Evolutionary conservation across 1,139 yeast genomes (phyloP), one percentile per base, ranked within the genome.

Genomic region (Geotrichum siamense): DNA sequence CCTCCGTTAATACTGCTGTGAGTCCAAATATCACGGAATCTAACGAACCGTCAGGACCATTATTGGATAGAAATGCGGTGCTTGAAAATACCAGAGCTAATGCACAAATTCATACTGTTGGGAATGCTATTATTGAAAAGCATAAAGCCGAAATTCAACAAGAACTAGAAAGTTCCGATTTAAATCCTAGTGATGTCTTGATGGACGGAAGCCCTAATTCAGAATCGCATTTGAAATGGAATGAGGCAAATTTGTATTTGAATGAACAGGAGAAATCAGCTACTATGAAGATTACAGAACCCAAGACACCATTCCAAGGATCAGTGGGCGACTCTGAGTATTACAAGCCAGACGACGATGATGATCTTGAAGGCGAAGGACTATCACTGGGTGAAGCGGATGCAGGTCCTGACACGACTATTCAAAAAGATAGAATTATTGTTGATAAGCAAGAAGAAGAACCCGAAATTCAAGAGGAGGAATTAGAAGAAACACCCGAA

Each of bases 291-390:
- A 87, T 91, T 41, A 94, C 86, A 56, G 98, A 91, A 63, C 98
- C 98, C 29, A 91, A 91, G 69, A 91, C 98, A 1, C 98, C 98
- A 2, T 91, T 83, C 60, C 94, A 85, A 59, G 95, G 94, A 17
- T 94, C 96, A 0, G 83, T 85, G 36, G 83, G 85, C 55, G 94
- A 93, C 2, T 75, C 77, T 10, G 96, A 89, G 54, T 93, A 89
- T 60, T 87, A 87, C 59, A 73, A 77, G 51, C 75, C 74, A 2
- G 89, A 80, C 52, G 82, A 78, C 41, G 91, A 80, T 32, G 80
- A 74, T 9, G 75, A 69, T 39, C 66, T 62, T 10, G 75, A 39
- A 1, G 45, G 29, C 10, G 48, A 69, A 15, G 70, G 63, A 30
- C 71, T 77, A 50, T 63, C 71, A 13, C 58, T 79, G 19, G 86